A percentile compares a stretch with the other conserved stretches of the same genome.
Evolutionary conservation across 2,329 filamentous ascomycete species (phyloP).

Genomic region (Pseudogymnoascus sp.): DNA sequence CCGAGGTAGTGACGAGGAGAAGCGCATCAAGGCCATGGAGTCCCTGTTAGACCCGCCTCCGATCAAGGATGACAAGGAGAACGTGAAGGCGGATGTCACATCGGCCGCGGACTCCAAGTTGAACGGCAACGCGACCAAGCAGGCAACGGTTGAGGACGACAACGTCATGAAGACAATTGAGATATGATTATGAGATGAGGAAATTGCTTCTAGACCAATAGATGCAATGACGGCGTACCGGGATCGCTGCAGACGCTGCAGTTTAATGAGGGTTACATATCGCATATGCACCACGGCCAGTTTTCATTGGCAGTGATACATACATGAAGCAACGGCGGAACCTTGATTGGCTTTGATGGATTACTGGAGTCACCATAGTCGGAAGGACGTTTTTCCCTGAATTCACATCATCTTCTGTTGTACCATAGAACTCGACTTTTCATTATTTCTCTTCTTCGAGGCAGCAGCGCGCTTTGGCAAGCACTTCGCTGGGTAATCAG

Average conservation of each 20-base stretch:
- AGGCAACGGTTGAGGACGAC: conserved; percentile 26
- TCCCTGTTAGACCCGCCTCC: conserved; percentile 20
- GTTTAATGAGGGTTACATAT: conserved; percentile 6
- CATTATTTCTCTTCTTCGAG: conserved; percentile 5
- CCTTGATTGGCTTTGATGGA: conserved; percentile 2
- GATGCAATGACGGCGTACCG: conserved; percentile 5
- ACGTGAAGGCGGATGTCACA: conserved; percentile 16
- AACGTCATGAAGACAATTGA: conserved; percentile 30
- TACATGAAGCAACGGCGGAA: conserved; percentile 7
- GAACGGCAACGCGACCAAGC: conserved; percentile 20
- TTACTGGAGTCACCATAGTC: conserved; percentile 6
- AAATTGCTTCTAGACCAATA: conserved; percentile 5
- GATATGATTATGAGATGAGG: conserved; percentile 20
- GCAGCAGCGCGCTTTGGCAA: conserved; percentile 4
- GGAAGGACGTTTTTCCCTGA: conserved; percentile 4
- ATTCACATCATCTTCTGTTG: conserved; percentile 7
- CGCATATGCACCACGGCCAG: conserved; percentile 3
- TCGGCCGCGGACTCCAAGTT: conserved; percentile 13
- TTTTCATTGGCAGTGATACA: conserved; percentile 3
- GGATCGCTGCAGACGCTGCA: conserved; percentile 2
- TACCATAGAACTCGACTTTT: conserved; percentile 7
- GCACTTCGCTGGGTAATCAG: conserved; percentile 4
- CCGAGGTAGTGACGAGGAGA: conserved; percentile 22
- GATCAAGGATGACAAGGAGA: conserved; percentile 24
- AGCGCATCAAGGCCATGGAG: conserved; percentile 20